Percentiles rank a stretch among this genome's conserved stretches.
phyloP scores from a whole-genome alignment of 1,284 basidiomycete genomes.

The Pseudozyma tsukubaensis region DNA sequence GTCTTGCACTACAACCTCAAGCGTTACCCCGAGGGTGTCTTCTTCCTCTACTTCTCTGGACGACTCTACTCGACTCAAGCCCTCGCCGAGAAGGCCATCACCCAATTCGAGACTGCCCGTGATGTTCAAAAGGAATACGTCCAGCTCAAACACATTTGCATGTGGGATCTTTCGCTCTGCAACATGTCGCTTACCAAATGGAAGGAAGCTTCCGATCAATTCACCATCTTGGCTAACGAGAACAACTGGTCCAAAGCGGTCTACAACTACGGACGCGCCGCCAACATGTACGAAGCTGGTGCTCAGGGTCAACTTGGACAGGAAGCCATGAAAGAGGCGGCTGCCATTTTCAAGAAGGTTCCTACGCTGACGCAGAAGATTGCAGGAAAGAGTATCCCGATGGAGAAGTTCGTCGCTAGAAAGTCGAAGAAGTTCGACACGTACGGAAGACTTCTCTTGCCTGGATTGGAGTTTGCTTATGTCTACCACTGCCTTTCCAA shows the following conservation, averaged over 20 bases:
- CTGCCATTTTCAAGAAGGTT: conserved; percentile 52
- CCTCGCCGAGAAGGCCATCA: conserved; percentile 58
- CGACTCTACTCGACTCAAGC: conserved; percentile 67
- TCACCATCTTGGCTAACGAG: conserved; percentile 58
- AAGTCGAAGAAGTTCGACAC: conserved; percentile 64
- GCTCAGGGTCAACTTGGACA: conserved; percentile 18
- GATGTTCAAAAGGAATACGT: conserved; percentile 67
- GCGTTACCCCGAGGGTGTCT: conserved; percentile 65
- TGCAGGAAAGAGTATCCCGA: conserved; percentile 67
- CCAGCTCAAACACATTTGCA: conserved; percentile 67
- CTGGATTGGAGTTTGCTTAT: conserved; percentile 66
- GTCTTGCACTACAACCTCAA: conserved; percentile 65
- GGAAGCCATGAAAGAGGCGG: conserved; percentile 42
- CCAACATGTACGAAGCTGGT: conserved; percentile 51
- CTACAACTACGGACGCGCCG: conserved; percentile 64
- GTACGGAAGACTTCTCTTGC: conserved; percentile 59
- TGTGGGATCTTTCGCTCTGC: conserved; percentile 67
- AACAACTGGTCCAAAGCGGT: conserved; percentile 68
- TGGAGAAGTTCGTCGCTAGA: conserved; percentile 67
- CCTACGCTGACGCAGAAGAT: conserved; percentile 65
- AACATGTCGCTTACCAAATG: conserved; percentile 62
- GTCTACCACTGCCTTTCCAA: conserved; percentile 67
- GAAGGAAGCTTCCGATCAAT: conserved; percentile 56
- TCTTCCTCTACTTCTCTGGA: conserved; percentile 68
- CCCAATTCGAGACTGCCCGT: conserved; percentile 60